Percentiles rank a stretch among this genome's conserved stretches.
Evolutionary conservation across 306 rosid genomes (phyloP).

Genomic region (Quercus aquifolioides): DNA sequence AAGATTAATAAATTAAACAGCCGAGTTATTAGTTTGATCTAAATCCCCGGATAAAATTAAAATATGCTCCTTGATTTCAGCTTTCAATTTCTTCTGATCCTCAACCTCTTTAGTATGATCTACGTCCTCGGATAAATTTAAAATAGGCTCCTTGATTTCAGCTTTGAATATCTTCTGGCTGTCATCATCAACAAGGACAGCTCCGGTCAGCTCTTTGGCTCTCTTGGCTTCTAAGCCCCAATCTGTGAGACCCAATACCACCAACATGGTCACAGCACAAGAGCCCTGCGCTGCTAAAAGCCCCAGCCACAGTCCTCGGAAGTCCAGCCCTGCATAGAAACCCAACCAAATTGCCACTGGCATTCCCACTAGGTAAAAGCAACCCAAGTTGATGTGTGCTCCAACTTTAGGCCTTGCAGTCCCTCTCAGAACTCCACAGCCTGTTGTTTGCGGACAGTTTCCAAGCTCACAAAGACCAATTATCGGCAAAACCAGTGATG

Average conservation of each 20-base stretch:
- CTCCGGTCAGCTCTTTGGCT: slow-evolving; percentile 54
- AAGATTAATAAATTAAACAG: slow-evolving; percentile 23
- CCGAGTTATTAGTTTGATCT: slow-evolving; percentile 30
- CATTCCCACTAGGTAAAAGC: slow-evolving; percentile 88
- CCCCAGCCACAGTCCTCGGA: slow-evolving; percentile 83
- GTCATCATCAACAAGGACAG: slow-evolving; percentile 31
- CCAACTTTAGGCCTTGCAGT: slow-evolving; percentile 88
- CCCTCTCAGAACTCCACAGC: slow-evolving; percentile 90
- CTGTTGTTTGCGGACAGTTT: slow-evolving; percentile 93
- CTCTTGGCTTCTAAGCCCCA: slow-evolving; percentile 72
- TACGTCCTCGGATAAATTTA: slow-evolving; percentile 7
- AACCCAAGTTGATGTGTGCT: slow-evolving; percentile 75
- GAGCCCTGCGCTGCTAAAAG: slow-evolving; percentile 85
- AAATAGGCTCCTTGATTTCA: slow-evolving; percentile 41
- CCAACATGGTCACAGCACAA: slow-evolving; percentile 81
- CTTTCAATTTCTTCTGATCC: slow-evolving; percentile 16
- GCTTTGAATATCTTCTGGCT: slow-evolving; percentile 26
- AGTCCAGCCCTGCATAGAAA: slow-evolving; percentile 65
- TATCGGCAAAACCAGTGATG: slow-evolving; percentile 76
- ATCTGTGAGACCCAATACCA: slow-evolving; percentile 61
- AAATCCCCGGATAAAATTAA: slow-evolving; percentile 12
- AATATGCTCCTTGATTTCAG: slow-evolving; percentile 39
- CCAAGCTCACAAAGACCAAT: slow-evolving; percentile 92
- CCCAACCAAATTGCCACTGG: slow-evolving; percentile 70
- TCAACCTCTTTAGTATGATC: slow-evolving; percentile 18